phyloP scores from a whole-genome alignment of 2,329 filamentous ascomycete genomes.

The Paradendryphiella salina region DNA sequence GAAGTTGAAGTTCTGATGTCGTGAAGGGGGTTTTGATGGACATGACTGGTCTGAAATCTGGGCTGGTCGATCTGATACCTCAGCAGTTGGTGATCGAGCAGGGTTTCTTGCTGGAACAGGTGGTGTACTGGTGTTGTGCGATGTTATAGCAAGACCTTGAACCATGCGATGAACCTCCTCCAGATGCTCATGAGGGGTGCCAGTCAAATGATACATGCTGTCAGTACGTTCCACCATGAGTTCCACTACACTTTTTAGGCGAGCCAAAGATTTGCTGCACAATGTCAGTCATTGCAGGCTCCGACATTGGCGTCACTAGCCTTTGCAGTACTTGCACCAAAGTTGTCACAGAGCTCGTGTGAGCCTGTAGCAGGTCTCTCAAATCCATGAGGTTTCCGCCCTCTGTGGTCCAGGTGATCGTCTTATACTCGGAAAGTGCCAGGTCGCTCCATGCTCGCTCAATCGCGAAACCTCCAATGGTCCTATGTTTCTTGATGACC shows the following conservation, averaged over 20 bases:
- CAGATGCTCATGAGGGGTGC: conserved; percentile 32
- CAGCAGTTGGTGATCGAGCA: conserved; percentile 23
- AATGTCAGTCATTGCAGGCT: conserved; percentile 14
- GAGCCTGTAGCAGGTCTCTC: conserved; percentile 49
- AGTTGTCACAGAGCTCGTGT: conserved; percentile 47
- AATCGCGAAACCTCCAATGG: conserved; percentile 47
- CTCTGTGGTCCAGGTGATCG: conserved; percentile 53
- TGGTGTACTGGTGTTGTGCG: conserved; percentile 11
- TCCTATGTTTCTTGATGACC: conserved; percentile 49
- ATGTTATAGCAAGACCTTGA: conserved; percentile 28
- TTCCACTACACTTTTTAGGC: conserved; percentile 35
- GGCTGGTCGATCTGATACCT: conserved; percentile 3
- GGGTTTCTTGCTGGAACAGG: conserved; percentile 20
- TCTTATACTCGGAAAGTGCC: conserved; percentile 49
- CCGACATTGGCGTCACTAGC: conserved; percentile 17
- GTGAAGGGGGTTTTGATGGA: conserved; percentile 2
- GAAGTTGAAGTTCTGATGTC: conserved; percentile 5
- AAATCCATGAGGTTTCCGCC: conserved; percentile 49
- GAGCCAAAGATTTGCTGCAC: conserved; percentile 42
- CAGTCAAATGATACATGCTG: conserved; percentile 30
- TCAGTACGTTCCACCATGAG: conserved; percentile 43
- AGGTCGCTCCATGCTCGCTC: conserved; percentile 52
- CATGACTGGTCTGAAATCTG: not conserved
- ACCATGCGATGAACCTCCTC: conserved; percentile 40
- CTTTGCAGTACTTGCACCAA: conserved; percentile 51